Base-by-base conservation (phyloP, 2,329 filamentous ascomycete species). In the Thielaviopsis musarum region DNA sequence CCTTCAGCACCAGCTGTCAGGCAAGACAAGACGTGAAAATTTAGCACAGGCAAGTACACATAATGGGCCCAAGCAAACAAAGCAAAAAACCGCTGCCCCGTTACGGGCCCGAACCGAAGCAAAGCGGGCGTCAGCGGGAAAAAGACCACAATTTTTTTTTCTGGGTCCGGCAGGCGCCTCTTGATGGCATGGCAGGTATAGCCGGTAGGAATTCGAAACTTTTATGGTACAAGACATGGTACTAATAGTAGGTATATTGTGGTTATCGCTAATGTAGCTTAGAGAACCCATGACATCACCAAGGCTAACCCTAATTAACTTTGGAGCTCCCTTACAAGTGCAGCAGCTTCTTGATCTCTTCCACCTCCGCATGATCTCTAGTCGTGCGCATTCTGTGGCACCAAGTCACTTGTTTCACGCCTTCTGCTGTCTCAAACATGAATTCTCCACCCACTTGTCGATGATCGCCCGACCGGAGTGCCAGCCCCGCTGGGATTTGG, bases 351-450 rank as follows among this genome's bases (percentile, higher is more conserved):
- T 81, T 79, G 59, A 90, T 66, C 68, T 84, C 83, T 0, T 77
- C 75, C 1, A 91, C 74, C 73, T 90, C 87, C 1, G 80, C 79
- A 67, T 94, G 88, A 64, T 91, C 88, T 55, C 88, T 74, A 13
- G 87, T 91, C 60, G 81, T 87, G 67, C 76, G 76, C 88, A 94
- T 94, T 28, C 87, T 77, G 71, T 91, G 87, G 65, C 85, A 90
- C 88, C 88, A 94, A 1, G 80, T 83, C 28, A 88, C 78, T 59
- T 73, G 73, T 71, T 86, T 85, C 66, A 79, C 74, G 66, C 80
- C 74, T 2, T 69, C 66, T 22, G 63, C 63, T 9, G 64, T 61
- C 67, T 87, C 83, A 64, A 89, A 89, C n/a, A 91, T 68, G 63
- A 90, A 88, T 71, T 91, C 87, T 12, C 87, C 87, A 24, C 87